phyloP scores from a whole-genome alignment of 129 eudicot genomes.

The Dittrichia graveolens region DNA sequence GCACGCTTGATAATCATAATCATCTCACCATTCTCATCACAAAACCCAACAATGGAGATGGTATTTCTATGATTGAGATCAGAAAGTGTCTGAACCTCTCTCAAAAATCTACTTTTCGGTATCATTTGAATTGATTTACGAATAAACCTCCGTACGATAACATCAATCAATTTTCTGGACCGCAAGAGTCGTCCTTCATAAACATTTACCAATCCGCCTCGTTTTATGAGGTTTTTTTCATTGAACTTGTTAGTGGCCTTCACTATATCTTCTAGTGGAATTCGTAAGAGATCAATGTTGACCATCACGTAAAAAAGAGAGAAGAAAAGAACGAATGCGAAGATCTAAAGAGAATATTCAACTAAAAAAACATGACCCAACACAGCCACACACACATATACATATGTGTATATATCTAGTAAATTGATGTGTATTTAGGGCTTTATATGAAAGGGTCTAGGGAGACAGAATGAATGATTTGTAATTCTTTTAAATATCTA shows the following conservation, averaged over 20 bases:
- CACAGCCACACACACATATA: too few relatives aligned
- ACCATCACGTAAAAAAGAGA: too few relatives aligned
- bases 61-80: background rate
- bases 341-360: too few relatives aligned
- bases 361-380: too few relatives aligned
- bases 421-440: too few relatives aligned
- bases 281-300: background rate
- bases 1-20: background rate
- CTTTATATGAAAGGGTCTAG: too few relatives aligned
- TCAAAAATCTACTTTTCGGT: background rate
- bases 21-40: background rate
- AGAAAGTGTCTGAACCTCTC: background rate
- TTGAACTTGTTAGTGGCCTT: conserved; percentile 8
- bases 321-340: too few relatives aligned
- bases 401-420: too few relatives aligned
- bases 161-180: background rate
- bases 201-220: background rate
- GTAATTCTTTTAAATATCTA: too few relatives aligned
- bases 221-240: background rate
- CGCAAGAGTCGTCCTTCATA: conserved; percentile 13
- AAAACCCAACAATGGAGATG: conserved; percentile 10
- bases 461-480: too few relatives aligned
- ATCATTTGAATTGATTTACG: too few relatives aligned
- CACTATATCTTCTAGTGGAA: background rate
- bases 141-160: background rate